Evolutionary conservation across 306 rosid genomes (phyloP).

Genomic region (Castanea sativa): DNA sequence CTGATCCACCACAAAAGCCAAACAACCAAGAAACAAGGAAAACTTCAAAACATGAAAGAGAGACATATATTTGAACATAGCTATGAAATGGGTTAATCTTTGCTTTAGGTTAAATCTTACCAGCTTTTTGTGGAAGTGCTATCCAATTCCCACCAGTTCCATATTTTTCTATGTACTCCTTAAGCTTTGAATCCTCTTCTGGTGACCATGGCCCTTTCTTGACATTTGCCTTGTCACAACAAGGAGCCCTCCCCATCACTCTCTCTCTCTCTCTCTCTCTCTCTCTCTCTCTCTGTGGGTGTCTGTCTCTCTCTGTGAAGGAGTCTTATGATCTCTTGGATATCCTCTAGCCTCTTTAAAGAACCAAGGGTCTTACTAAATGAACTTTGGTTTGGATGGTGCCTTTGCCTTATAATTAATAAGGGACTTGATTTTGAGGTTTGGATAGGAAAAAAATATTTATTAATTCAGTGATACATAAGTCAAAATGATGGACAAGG

Average conservation of each 20-base stretch:
- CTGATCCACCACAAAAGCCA: conserved; percentile 37
- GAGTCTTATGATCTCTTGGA: not conserved
- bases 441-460: too few relatives aligned
- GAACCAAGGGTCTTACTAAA: not conserved
- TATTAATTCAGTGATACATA: too few relatives aligned
- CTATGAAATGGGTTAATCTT: not conserved
- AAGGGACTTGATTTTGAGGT: too few relatives aligned
- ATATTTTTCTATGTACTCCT: conserved; percentile 63
- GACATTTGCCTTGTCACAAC: conserved; percentile 95
- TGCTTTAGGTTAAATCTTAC: conserved; percentile 36
- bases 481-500: too few relatives aligned
- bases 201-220: conserved; percentile 99
- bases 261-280: conserved; percentile 56
- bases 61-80: not conserved
- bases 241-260: conserved; percentile 96
- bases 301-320: not conserved
- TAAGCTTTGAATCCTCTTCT: conserved; percentile 86
- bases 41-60: not conserved
- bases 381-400: not conserved
- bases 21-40: not conserved
- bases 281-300: not conserved
- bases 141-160: conserved; percentile 99
- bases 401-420: not conserved
- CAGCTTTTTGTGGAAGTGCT: conserved; percentile 93
- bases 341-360: not conserved